These are phyloP conservation scores for Sisymbrium altissimum DNA, from an alignment of 345 rosid species.

Conservation along the genomic window DNA sequence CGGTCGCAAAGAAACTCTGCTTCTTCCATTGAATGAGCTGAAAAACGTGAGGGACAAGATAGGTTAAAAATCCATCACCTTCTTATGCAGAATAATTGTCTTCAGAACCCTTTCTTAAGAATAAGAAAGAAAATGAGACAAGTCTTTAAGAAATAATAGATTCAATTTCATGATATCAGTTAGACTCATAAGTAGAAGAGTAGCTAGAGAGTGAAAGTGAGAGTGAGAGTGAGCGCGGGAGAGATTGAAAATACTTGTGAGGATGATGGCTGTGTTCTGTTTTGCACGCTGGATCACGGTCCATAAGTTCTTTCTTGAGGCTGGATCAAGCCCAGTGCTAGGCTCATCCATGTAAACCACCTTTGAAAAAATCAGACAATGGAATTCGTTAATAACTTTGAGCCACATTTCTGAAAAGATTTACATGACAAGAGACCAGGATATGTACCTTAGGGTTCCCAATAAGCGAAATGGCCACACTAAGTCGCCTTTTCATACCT, in stretches of 20 bases:
- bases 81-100: not conserved
- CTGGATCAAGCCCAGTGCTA: constrained; percentile 95
- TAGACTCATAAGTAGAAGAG: not conserved
- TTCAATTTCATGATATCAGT: not conserved
- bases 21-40: constrained; percentile 95
- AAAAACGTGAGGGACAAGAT: constrained; percentile 15
- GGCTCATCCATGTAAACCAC: constrained; percentile 99
- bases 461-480: constrained; percentile 92
- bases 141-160: not conserved
- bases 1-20: constrained; percentile 92
- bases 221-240: not conserved
- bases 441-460: constrained; percentile 77
- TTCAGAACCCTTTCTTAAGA: not conserved
- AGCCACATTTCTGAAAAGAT: not conserved
- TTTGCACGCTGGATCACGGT: constrained; percentile 81
- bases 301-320: constrained; percentile 89
- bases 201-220: not conserved
- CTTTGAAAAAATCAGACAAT: constrained; percentile 34
- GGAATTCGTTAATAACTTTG: not conserved
- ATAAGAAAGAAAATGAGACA: not conserved
- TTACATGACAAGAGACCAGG: not conserved
- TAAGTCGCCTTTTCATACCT: constrained; percentile 98
- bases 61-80: not conserved
- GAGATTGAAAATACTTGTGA: constrained; percentile 47
- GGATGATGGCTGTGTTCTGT: constrained; percentile 75